phyloP scores from a whole-genome alignment of 1,139 yeast species.

The Nakaseomyces uthaithaninus region DNA sequence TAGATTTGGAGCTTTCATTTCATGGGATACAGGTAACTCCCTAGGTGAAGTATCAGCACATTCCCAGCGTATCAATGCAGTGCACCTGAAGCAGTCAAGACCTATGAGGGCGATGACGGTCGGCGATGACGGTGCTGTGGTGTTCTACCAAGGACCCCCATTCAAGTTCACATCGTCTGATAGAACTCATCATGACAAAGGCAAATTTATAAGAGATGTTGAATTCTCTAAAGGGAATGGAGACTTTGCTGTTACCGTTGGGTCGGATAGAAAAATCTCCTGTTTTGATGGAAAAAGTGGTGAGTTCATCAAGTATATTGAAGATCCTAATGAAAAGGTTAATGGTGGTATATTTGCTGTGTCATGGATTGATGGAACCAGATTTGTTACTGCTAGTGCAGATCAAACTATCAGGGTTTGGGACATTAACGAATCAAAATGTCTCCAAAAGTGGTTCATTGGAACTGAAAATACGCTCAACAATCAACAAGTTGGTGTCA shows the following conservation, averaged over 20 bases:
- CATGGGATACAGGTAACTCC: slow-evolving; percentile 91
- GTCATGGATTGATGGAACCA: slow-evolving; percentile 56
- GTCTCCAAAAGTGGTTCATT: slow-evolving; percentile 40
- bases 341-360: slow-evolving; percentile 71
- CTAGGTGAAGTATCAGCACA: slow-evolving; percentile 96
- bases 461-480: slow-evolving; percentile 36
- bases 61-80: slow-evolving; percentile 75
- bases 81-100: slow-evolving; percentile 75
- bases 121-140: slow-evolving; percentile 77
- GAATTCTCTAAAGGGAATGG: slow-evolving; percentile 73
- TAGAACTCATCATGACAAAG: slow-evolving; percentile 53
- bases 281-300: slow-evolving; percentile 87
- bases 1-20: slow-evolving; percentile 83
- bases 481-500: slow-evolving; percentile 77
- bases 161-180: slow-evolving; percentile 72
- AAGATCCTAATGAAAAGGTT: slow-evolving; percentile 43
- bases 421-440: slow-evolving; percentile 39
- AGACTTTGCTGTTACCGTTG: slow-evolving; percentile 65
- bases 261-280: slow-evolving; percentile 72
- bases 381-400: slow-evolving; percentile 75
- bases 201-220: slow-evolving; percentile 74
- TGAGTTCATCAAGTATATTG: slow-evolving; percentile 49
- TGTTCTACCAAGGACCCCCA: slow-evolving; percentile 88
- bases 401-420: slow-evolving; percentile 69
- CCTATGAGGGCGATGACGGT: slow-evolving; percentile 94